Percentiles rank a stretch among this genome's conserved stretches.
phyloP scores from a whole-genome alignment of 179 eudicot genomes.

The Carnegiea gigantea region DNA sequence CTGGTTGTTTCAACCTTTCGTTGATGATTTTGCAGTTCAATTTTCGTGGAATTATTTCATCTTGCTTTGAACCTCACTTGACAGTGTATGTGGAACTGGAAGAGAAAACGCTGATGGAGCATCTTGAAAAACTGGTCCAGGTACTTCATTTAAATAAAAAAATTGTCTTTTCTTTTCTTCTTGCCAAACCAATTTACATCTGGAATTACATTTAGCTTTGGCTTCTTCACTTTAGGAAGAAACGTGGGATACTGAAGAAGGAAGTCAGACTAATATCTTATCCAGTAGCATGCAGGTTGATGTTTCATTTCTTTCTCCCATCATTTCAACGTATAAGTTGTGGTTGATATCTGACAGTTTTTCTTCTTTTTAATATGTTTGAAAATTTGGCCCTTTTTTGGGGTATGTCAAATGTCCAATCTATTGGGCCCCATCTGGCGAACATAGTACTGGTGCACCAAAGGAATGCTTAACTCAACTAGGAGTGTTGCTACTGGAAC shows the following conservation, averaged over 20 bases:
- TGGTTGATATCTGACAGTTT: neutral
- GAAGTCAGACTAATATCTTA: slow-evolving; percentile 90
- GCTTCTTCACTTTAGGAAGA: slow-evolving; percentile 61
- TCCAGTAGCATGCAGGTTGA: slow-evolving; percentile 98
- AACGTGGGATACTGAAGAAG: slow-evolving; percentile 98
- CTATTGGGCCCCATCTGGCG: neutral
- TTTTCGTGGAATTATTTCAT: slow-evolving; percentile 91
- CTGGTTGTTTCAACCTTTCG: neutral
- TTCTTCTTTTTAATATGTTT: neutral
- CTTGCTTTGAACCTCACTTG: slow-evolving; percentile 97
- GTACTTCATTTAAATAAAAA: slow-evolving; percentile 26
- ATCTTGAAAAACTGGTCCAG: slow-evolving; percentile 97
- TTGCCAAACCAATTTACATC: slow-evolving; percentile 11
- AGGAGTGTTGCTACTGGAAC: no score
- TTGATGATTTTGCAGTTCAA: slow-evolving; percentile 71
- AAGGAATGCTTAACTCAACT: no score
- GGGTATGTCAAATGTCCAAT: neutral
- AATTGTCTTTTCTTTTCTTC: slow-evolving; percentile 5
- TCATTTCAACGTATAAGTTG: neutral
- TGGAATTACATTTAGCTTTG: neutral
- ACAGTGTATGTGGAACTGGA: slow-evolving; percentile 88
- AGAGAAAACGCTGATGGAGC: slow-evolving; percentile 95
- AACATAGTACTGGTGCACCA: no score
- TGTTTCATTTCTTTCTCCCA: neutral
- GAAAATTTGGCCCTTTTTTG: neutral